These are phyloP conservation scores for Solanum chacoense DNA, from an alignment of 305 asterid genomes.

Conservation along the genomic window DNA sequence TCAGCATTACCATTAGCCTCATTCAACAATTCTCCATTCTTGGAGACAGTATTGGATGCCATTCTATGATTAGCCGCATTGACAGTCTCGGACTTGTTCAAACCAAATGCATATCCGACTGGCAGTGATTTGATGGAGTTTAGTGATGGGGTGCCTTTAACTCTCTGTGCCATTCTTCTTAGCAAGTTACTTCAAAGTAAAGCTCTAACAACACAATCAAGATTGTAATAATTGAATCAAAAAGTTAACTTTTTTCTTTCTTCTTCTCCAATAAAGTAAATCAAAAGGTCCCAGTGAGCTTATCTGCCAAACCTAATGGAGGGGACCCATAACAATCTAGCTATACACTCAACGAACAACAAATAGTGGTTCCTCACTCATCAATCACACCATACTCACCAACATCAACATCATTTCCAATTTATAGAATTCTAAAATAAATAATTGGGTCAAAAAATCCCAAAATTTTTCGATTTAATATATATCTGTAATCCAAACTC, in stretches of 20 bases:
- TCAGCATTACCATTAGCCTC: slow-evolving; percentile 36
- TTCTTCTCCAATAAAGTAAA: slow-evolving; percentile 41
- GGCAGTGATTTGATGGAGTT: slow-evolving; percentile 72
- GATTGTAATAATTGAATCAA: slow-evolving; percentile 51
- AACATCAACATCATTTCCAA: slow-evolving; percentile 8
- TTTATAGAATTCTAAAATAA: not conserved
- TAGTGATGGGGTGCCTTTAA: slow-evolving; percentile 30
- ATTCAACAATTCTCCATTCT: slow-evolving; percentile 26
- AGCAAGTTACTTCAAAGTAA: slow-evolving; percentile 24
- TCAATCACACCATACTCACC: slow-evolving; percentile 19
- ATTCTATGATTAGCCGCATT: slow-evolving; percentile 25
- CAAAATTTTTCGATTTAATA: not conserved
- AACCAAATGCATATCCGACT: slow-evolving; percentile 34
- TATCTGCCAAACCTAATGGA: slow-evolving; percentile 73
- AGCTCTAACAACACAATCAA: slow-evolving; percentile 22
- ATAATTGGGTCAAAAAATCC: not conserved
- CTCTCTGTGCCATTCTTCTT: slow-evolving; percentile 45
- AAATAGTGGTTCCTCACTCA: slow-evolving; percentile 19
- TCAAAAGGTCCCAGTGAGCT: slow-evolving; percentile 57
- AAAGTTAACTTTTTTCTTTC: slow-evolving; percentile 38
- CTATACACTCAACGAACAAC: slow-evolving; percentile 8
- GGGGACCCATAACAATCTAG: slow-evolving; percentile 53
- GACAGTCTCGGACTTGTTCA: slow-evolving; percentile 7
- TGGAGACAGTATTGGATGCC: slow-evolving; percentile 28
- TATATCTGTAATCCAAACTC: not conserved